Evolutionary conservation across 176 grass and related monocot species (phyloP).

Genomic region (Raddia distichophylla): DNA sequence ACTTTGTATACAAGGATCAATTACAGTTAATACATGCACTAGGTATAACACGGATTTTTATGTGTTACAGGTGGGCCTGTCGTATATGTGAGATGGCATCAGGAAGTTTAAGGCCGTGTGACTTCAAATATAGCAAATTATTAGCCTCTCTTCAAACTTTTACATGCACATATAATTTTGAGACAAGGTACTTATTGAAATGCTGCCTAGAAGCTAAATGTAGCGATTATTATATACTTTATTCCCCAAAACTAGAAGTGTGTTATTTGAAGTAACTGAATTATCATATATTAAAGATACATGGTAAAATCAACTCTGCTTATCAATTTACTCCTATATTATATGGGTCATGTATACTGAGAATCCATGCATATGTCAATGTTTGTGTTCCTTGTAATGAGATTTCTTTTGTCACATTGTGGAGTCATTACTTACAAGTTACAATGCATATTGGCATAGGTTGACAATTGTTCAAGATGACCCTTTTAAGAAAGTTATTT

Average conservation of each 20-base stretch:
- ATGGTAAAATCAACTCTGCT: not conserved
- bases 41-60: slow-evolving; percentile 17
- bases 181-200: slow-evolving; percentile 59
- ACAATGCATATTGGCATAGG: slow-evolving; percentile 43
- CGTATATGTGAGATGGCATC: slow-evolving; percentile 69
- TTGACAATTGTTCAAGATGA: slow-evolving; percentile 62
- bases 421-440: slow-evolving; percentile 22
- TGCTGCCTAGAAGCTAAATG: not conserved
- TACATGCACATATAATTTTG: slow-evolving; percentile 93
- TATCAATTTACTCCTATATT: not conserved
- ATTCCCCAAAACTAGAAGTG: not conserved
- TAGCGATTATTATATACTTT: slow-evolving; percentile 12
- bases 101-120: slow-evolving; percentile 73
- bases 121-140: slow-evolving; percentile 79
- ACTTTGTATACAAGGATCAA: not conserved
- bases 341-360: not conserved
- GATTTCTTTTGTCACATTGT: not conserved
- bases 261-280: slow-evolving; percentile 17
- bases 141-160: slow-evolving; percentile 86
- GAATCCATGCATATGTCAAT: not conserved
- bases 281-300: slow-evolving; percentile 5
- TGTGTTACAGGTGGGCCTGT: slow-evolving; percentile 63
- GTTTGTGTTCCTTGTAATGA: slow-evolving; percentile 20
- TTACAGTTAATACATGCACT: not conserved
- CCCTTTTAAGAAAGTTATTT: slow-evolving; percentile 70